Evolutionary conservation across 768 basidiomycete species (phyloP).

Genomic region (Kondoa malvinella): DNA sequence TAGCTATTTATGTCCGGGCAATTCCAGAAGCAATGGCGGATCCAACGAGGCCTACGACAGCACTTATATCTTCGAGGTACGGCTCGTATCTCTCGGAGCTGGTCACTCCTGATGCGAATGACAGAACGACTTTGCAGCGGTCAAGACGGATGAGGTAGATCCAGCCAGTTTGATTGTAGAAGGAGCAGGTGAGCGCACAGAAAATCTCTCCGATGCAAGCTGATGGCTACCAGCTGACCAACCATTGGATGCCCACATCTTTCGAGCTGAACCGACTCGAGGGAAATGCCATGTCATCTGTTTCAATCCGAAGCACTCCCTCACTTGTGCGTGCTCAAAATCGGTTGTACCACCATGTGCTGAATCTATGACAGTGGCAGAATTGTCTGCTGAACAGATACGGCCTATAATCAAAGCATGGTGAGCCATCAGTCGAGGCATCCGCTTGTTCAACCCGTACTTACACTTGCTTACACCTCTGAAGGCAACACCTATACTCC

Average conservation of each 20-base stretch:
- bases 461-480: not conserved
- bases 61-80: slow-evolving; percentile 38
- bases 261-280: slow-evolving; percentile 45
- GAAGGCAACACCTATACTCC: slow-evolving; percentile 26
- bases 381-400: slow-evolving; percentile 45
- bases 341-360: not conserved
- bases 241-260: slow-evolving; percentile 18
- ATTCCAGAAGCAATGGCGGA: slow-evolving; percentile 53
- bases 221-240: not conserved
- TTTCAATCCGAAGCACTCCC: slow-evolving; percentile 70
- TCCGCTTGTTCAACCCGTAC: not conserved
- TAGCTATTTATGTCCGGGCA: slow-evolving; percentile 72
- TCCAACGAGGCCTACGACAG: slow-evolving; percentile 50
- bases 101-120: not conserved
- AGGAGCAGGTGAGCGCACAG: not conserved
- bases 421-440: slow-evolving; percentile 43
- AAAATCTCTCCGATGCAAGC: slow-evolving; percentile 6
- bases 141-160: slow-evolving; percentile 18
- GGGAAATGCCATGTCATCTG: slow-evolving; percentile 77
- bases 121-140: slow-evolving; percentile 27
- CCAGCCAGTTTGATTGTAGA: not conserved
- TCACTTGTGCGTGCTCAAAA: slow-evolving; percentile 38
- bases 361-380: slow-evolving; percentile 37
- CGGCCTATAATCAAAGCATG: slow-evolving; percentile 53
- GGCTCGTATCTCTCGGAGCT: not conserved